Evolutionary conservation across 805 yeast species (phyloP).

Genomic region (Schwanniomyces polymorphus): DNA sequence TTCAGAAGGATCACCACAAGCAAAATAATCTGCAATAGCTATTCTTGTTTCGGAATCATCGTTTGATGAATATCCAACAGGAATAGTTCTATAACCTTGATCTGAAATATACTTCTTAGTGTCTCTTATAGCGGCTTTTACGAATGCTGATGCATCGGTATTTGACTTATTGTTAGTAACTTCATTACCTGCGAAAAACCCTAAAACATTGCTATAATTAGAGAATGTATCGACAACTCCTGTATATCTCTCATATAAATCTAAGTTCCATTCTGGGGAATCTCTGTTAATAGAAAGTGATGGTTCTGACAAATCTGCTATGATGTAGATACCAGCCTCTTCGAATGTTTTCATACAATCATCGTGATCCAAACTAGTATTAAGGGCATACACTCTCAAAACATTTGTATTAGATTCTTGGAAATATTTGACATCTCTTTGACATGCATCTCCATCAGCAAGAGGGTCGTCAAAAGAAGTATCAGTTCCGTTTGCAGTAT

Average conservation of each 20-base stretch:
- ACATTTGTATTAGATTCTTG: constrained; percentile 39
- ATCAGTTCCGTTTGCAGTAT: constrained; percentile 28
- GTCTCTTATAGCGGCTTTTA: constrained; percentile 95
- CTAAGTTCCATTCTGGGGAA: constrained; percentile 75
- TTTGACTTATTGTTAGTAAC: constrained; percentile 82
- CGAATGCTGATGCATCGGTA: constrained; percentile 89
- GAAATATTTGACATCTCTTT: constrained; percentile 42
- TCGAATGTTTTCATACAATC: constrained; percentile 44
- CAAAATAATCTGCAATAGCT: constrained; percentile 77
- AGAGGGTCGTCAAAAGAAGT: constrained; percentile 36
- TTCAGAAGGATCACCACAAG: constrained; percentile 70
- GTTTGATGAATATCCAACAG: constrained; percentile 92
- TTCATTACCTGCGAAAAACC: constrained; percentile 98
- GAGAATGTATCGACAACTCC: constrained; percentile 79
- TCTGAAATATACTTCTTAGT: constrained; percentile 69
- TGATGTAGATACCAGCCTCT: constrained; percentile 45
- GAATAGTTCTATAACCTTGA: constrained; percentile 71
- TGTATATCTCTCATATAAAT: constrained; percentile 73
- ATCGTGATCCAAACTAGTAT: constrained; percentile 36
- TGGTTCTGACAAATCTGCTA: constrained; percentile 64
- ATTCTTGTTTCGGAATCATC: constrained; percentile 84
- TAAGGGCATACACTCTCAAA: constrained; percentile 44
- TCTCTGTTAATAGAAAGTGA: constrained; percentile 72
- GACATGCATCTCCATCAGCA: constrained; percentile 41
- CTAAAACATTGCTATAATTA: constrained; percentile 77